A percentile compares a stretch with the other conserved stretches of the same genome.
phyloP scores from a whole-genome alignment of 2,329 filamentous ascomycete genomes.

The Ceratocystis huliohia region DNA sequence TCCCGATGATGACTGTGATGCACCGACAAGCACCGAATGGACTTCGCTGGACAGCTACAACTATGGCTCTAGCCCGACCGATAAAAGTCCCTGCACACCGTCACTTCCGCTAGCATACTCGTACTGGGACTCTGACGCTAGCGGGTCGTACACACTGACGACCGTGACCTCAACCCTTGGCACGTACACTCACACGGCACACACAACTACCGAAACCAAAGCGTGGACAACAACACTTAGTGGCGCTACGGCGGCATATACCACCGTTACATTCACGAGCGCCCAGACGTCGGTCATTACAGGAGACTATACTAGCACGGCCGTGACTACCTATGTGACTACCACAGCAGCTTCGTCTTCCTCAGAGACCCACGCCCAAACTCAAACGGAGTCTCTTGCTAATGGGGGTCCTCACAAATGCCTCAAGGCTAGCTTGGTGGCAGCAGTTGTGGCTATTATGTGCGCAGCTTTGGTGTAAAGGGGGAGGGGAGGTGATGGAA shows the following conservation, averaged over 20 bases:
- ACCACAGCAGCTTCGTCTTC: constrained; percentile 12
- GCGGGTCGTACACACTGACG: constrained; percentile 10
- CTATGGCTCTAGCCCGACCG: constrained; percentile 4
- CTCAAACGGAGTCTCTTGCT: background rate
- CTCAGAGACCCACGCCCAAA: background rate
- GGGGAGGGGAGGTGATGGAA: background rate
- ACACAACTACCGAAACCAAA: constrained; percentile 11
- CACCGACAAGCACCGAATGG: background rate
- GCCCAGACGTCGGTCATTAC: constrained; percentile 9
- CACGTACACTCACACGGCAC: constrained; percentile 15
- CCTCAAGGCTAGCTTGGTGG: background rate
- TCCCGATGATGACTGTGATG: background rate
- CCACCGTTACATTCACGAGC: constrained; percentile 18
- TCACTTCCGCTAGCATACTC: constrained; percentile 1
- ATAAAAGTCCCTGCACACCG: background rate
- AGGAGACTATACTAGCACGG: constrained; percentile 16
- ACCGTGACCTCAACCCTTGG: constrained; percentile 18
- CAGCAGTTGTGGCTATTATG: constrained; percentile 4
- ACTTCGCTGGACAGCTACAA: constrained; percentile 10
- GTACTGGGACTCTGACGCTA: background rate
- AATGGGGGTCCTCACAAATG: background rate
- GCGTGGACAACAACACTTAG: constrained; percentile 19
- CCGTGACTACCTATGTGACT: constrained; percentile 18
- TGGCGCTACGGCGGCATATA: constrained; percentile 17
- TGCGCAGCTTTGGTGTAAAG: background rate